Percentiles rank a stretch among this genome's conserved stretches.
Evolutionary conservation across 2,329 filamentous ascomycete species (phyloP).

Genomic region (Verticillium dahliae): DNA sequence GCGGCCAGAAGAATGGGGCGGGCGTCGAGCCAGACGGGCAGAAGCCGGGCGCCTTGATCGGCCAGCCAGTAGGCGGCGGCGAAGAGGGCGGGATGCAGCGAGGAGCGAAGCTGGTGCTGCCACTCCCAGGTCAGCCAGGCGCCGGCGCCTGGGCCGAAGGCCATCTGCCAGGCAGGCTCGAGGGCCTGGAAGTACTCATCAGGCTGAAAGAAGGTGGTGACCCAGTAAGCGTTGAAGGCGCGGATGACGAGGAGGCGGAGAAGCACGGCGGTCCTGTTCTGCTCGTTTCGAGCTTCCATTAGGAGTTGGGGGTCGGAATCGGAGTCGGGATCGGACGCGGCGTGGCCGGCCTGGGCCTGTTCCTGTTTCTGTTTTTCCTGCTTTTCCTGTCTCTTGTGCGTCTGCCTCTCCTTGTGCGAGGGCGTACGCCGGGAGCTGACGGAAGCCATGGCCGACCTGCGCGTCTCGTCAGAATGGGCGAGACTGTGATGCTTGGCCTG

Average conservation of each 20-base stretch:
- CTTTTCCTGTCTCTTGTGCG: background rate
- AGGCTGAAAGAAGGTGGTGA: conserved; percentile 92
- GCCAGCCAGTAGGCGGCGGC: conserved; percentile 63
- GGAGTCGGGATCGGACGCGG: conserved; percentile 1
- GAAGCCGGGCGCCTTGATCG: conserved; percentile 46
- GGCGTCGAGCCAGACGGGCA: conserved; percentile 37
- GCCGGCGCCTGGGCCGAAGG: conserved; percentile 69
- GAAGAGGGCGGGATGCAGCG: conserved; percentile 85
- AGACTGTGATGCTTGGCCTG: background rate
- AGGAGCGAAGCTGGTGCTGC: conserved; percentile 79
- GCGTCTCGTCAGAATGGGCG: background rate
- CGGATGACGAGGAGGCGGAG: conserved; percentile 58
- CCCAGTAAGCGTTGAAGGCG: conserved; percentile 68
- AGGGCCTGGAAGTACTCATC: conserved; percentile 97
- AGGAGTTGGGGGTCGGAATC: conserved; percentile 11
- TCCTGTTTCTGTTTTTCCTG: background rate
- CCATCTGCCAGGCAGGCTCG: conserved; percentile 87
- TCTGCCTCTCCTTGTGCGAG: background rate
- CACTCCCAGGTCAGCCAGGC: conserved; percentile 99
- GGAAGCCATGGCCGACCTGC: conserved; percentile 9
- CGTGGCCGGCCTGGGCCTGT: background rate
- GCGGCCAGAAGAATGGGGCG: conserved; percentile 63
- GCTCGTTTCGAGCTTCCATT: conserved; percentile 15
- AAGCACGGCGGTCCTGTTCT: conserved; percentile 18
- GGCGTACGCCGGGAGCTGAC: conserved; percentile 8